These are phyloP conservation scores for Trichoderma atrobrunneum DNA, from an alignment of 2,329 filamentous ascomycete genomes.

Conservation along the genomic window DNA sequence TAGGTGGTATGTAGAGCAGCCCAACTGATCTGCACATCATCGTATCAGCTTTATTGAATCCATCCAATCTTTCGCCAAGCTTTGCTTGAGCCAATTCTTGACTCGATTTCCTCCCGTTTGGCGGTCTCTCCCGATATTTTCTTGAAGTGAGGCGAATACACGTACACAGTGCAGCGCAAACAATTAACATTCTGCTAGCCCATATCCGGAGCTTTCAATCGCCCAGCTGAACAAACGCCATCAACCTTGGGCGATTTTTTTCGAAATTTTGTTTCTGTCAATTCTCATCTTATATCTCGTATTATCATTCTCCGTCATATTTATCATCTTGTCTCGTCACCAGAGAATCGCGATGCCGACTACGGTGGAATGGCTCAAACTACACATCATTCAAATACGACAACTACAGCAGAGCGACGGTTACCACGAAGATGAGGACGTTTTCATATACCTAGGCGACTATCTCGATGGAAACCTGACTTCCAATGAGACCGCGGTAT, in stretches of 20 bases:
- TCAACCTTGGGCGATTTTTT: not conserved
- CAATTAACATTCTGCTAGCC: not conserved
- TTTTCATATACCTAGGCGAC: not conserved
- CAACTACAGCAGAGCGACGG: not conserved
- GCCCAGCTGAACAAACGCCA: not conserved
- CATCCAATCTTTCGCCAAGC: not conserved
- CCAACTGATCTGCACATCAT: conserved; percentile 1
- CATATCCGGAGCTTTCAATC: not conserved
- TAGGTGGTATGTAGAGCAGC: not conserved
- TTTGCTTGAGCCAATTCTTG: not conserved
- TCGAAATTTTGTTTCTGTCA: not conserved
- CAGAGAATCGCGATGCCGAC: not conserved
- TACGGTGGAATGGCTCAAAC: not conserved
- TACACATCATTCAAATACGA: not conserved
- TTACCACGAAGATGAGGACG: not conserved
- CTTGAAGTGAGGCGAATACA: not conserved
- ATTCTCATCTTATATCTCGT: not conserved
- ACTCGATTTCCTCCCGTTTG: too few species aligned
- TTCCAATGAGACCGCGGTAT: not conserved
- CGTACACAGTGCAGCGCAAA: not conserved
- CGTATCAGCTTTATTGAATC: not conserved
- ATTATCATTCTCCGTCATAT: not conserved
- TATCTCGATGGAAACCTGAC: not conserved
- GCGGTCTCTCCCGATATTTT: not conserved
- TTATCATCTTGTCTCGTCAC: not conserved